Evolutionary conservation across 202 grass and related monocot species (phyloP).

Genomic region (Musa balbisiana): DNA sequence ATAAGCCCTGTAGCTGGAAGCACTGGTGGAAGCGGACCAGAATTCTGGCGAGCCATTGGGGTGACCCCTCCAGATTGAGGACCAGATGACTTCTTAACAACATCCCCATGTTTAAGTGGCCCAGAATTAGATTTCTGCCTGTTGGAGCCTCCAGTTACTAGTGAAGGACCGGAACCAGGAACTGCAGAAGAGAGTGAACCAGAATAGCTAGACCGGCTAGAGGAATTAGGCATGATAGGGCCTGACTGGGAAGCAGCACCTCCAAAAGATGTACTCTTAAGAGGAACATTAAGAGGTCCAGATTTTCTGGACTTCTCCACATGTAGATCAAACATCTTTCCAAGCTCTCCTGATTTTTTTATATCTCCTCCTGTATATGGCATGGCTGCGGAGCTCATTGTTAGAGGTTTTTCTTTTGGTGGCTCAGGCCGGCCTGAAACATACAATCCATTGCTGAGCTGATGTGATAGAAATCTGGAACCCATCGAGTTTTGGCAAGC

Average conservation of each 20-base stretch:
- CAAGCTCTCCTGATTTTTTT: background rate
- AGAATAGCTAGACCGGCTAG: background rate
- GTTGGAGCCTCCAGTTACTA: background rate
- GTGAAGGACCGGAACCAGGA: background rate
- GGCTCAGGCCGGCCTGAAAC: constrained; percentile 2
- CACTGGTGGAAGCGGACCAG: constrained; percentile 2
- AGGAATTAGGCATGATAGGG: constrained; percentile 2
- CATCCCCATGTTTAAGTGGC: background rate
- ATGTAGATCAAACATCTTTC: constrained; percentile 1
- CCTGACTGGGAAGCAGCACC: background rate
- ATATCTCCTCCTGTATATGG: constrained; percentile 1
- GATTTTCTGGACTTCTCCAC: background rate
- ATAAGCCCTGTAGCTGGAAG: constrained; percentile 3
- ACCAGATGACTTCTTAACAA: constrained; percentile 6
- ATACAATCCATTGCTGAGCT: background rate
- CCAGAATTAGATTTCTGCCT: background rate
- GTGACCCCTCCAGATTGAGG: constrained; percentile 5
- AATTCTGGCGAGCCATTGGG: constrained; percentile 3
- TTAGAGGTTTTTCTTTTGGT: background rate
- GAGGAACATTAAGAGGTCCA: constrained; percentile 1
- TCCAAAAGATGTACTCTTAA: background rate
- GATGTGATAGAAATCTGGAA: background rate
- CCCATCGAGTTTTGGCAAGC: background rate
- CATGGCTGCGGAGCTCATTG: background rate
- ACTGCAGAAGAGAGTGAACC: background rate